Base-by-base conservation (phyloP, 2,329 filamentous ascomycete genomes). In the Bimuria novae-zelandiae region DNA sequence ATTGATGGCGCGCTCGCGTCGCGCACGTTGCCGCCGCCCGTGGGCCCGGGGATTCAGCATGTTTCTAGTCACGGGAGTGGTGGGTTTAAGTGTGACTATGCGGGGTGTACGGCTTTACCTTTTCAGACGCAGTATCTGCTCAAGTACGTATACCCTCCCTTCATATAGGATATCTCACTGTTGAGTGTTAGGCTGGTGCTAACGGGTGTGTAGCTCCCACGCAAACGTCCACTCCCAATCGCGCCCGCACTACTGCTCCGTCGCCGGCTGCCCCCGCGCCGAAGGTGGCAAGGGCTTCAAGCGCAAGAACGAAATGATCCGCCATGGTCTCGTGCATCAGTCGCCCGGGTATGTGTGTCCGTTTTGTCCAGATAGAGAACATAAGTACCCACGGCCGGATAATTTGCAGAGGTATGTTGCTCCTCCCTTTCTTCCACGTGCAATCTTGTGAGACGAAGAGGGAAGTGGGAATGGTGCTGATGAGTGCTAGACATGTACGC, bases 311-410 rank as follows among this genome's bases (percentile, higher is more conserved):
- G 85, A 88, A 67, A 87, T 88, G 85, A 86, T 87, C 56, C 78
- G 85, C n/a, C 85, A 88, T 66, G 92, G 93, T 1, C 82, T 97
- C 3, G 94, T 97, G 3, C 94, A 99, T 68, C 88, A 92, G 60
- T 96, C 91, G 7, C 94, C 94, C 1, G 93, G 93, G 55, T 99
- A 97, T 67, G 87, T 96, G 25, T 99, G 94, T 72, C 94, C 94
- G 0, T 97, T 97, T 70, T 99, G 94, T 72, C 89, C 91, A 1
- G 92, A 96, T 67, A 83, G 92, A 61, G 92, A 97, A 71, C 93
- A 97, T 73, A 92, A 89, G 70, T 97, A 97, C 72, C 94, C 94
- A 4, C 82, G 94, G 62, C 94, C 94, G 29, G 94, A 99, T 73
- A 97, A 97, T 79, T 78, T 99, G 51, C 93, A 97, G 78, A 86